Base-by-base conservation (phyloP, 257 asterid genomes). In the Galeopsis tetrahit region DNA sequence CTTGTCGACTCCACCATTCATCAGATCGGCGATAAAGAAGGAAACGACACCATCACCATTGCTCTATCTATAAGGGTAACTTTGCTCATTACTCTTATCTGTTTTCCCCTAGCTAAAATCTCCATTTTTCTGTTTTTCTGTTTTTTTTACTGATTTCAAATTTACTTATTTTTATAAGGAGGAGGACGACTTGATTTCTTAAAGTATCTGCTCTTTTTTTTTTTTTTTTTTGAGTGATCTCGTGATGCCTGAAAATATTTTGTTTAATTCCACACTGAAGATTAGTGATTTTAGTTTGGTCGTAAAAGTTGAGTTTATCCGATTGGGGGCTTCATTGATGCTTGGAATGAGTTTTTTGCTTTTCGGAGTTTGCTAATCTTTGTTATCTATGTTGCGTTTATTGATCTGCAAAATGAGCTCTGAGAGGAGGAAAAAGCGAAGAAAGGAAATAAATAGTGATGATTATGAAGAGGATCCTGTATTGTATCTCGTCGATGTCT, bases 1-100 rank as follows among this genome's bases (percentile, higher is more conserved):
- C 96, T 86, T 91, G 97, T 87, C 96, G 87, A 69, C 75, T 76
- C 91, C 84, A 83, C 83, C 93, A 74, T 69, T 63, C 73, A 68
- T 67, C 81, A 15, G 11, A 72, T 79, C 83, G 84, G 85, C 83
- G 92, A 82, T 82, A 87, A 82, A 83, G 89, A 83, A 91, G 88
- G 88, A 82, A 78, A 72, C 92, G 96, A 85, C 96, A 87, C 97
- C 87, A 85, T 67, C 85, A 4, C 82, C 32, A 52, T 60, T 66
- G 69, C 78, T 84, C 83, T 72, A 76, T 52, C 78, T 67, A 31
- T 53, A 75, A 78, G 89, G 94, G 85, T 89, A 83, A 70, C 68
- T 31, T 28, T 67, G 81, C 66, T 73, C 57, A 33, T 3, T 34
- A 2, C 10, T 46, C 5, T 44, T 14, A 42, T 39, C 31, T 31